A percentile compares a stretch with the other conserved stretches of the same genome.
Evolutionary conservation across 495 filamentous ascomycete genomes (phyloP).

Genomic region (Rhypophila decipiens): DNA sequence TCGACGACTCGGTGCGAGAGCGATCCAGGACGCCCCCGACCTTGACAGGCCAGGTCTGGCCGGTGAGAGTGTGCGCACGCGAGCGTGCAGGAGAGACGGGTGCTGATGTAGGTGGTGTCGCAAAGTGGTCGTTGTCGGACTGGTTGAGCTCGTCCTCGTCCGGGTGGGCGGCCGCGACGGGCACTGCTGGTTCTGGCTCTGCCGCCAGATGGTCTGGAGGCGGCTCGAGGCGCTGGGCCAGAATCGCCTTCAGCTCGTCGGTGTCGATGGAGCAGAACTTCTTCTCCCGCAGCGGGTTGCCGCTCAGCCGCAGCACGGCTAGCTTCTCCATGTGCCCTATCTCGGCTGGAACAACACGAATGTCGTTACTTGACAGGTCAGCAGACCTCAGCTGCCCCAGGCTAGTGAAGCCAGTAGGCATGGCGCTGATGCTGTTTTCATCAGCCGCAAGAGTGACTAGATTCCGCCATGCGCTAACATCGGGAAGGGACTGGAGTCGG

Average conservation of each 20-base stretch:
- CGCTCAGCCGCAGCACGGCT: conserved; percentile 63
- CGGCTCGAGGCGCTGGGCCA: conserved; percentile 64
- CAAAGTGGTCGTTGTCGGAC: conserved; percentile 68
- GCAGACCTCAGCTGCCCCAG: conserved; percentile 63
- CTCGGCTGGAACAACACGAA: conserved; percentile 65
- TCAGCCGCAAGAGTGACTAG: conserved; percentile 68
- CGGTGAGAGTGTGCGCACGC: conserved; percentile 33
- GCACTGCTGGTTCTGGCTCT: background rate
- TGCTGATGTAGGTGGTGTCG: conserved; percentile 45
- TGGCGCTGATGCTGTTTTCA: conserved; percentile 66
- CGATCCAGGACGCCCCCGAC: conserved; percentile 67
- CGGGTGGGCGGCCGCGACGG: conserved; percentile 1
- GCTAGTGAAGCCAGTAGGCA: conserved; percentile 68
- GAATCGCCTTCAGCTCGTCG: conserved; percentile 72
- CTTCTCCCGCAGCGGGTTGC: conserved; percentile 82
- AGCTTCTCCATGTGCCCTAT: conserved; percentile 78
- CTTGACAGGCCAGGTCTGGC: conserved; percentile 56
- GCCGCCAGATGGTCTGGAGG: conserved; percentile 20
- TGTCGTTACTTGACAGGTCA: conserved; percentile 78
- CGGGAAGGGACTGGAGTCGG: conserved; percentile 62
- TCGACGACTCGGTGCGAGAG: conserved; percentile 56
- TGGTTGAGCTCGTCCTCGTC: conserved; percentile 35
- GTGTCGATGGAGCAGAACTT: conserved; percentile 74
- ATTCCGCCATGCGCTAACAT: conserved; percentile 62
- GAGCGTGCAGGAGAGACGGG: conserved; percentile 37